These are phyloP conservation scores for Rhizopus stolonifer DNA, from an alignment of 371 early-diverging fungal genomes.

Conservation along the genomic window DNA sequence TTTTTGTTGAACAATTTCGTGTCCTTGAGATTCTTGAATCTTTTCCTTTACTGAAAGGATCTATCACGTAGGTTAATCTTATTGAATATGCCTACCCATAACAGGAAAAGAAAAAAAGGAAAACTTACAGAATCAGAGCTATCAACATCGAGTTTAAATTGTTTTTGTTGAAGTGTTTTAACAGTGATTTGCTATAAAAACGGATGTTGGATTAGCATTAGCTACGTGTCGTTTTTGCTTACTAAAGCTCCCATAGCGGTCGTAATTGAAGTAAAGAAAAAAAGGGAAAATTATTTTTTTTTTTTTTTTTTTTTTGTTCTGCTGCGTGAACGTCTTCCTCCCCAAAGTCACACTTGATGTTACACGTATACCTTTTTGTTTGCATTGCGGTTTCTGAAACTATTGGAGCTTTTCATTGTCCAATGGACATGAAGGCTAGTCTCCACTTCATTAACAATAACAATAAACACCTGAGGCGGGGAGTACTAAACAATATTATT, in stretches of 20 bases:
- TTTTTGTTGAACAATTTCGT: constrained; percentile 75
- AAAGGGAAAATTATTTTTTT: constrained; percentile 6
- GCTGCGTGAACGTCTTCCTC: not conserved
- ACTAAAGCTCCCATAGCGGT: constrained; percentile 24
- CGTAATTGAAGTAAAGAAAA: not conserved
- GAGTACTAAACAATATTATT: no score
- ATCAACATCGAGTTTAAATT: constrained; percentile 82
- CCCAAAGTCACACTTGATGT: no score
- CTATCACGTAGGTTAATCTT: constrained; percentile 26
- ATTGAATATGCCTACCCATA: not conserved
- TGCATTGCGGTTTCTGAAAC: no score
- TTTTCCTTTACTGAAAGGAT: constrained; percentile 75
- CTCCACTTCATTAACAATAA: no score
- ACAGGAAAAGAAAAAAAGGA: not conserved
- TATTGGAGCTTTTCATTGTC: no score
- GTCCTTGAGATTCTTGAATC: constrained; percentile 71
- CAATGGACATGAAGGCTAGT: no score
- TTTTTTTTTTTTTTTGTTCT: constrained; percentile 1
- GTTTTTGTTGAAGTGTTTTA: constrained; percentile 87
- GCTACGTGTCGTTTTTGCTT: not conserved
- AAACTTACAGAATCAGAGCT: constrained; percentile 60
- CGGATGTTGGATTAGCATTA: not conserved
- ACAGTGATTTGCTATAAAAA: constrained; percentile 74
- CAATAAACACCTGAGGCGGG: no score
- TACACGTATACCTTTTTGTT: no score